Base-by-base conservation (phyloP, 192 early-diverging fungal species). In the Umbelopsis vinacea region DNA sequence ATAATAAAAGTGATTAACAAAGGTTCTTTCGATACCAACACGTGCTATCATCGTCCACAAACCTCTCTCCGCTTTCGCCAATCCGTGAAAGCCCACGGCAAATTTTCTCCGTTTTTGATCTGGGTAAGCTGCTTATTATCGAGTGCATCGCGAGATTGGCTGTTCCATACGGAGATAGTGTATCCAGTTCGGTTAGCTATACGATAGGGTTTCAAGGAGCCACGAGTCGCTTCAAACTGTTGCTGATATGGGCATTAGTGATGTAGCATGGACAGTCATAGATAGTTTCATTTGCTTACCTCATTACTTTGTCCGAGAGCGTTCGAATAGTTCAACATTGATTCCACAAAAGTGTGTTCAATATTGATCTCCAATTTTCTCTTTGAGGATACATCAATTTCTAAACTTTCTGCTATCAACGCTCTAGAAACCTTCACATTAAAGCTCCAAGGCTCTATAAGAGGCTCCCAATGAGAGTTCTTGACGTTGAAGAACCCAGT, bases 391-490 rank as follows among this genome's bases (percentile, higher is more conserved):
- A 94, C 57, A n/a, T 89, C 87, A 11, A 96, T 75, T 45, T 77
- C 78, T 22, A 74, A 54, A 3, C 43, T 47, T 63, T 70, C 71
- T 17, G 70, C 57, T 17, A 54, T 71, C 17, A 57, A 43, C 9
- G 75, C 75, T 24, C 71, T 66, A 12, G 69, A 71, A 43, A 85
- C 66, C 43, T 80, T 80, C 23, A 88, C 38, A 10, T 71, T 48
- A 43, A 90, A 88, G 22, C 87, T 79, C 86, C 89, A 94, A 12
- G 88, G 92, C 77, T 96, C 95, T 19, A 95, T 66, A 52, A 95
- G 74, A 1, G 95, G 93, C 80, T 96, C 95, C 95, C 95, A 96
- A 76, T 95, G 94, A 45, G 94, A 95, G 76, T 89, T 94, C 71
- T 90, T 91, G 43, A 92, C 77, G 77, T 96, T 96, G 66, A 92